phyloP scores from a whole-genome alignment of 768 basidiomycete genomes.

The Dioszegia aurantiaca region DNA sequence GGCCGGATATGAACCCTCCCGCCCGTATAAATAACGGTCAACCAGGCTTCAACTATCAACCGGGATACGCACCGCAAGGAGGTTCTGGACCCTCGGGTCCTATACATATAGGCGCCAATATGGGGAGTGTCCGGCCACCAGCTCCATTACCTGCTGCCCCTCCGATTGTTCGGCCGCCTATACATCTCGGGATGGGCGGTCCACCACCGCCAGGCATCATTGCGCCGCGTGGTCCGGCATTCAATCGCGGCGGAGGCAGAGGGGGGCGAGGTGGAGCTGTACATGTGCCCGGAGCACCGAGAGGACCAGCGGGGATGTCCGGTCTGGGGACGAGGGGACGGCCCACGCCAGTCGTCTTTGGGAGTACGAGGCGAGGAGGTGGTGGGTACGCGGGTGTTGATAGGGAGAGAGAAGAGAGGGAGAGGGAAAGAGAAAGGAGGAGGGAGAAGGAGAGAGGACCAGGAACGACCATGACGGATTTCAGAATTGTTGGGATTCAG shows the following conservation, averaged over 20 bases:
- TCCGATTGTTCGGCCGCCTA: conserved; percentile 30
- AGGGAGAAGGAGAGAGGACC: conserved; percentile 42
- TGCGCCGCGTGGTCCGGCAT: background rate
- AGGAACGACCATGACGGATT: conserved; percentile 90
- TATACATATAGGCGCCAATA: background rate
- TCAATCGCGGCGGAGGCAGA: conserved; percentile 11
- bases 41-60: conserved; percentile 16
- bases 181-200: conserved; percentile 37
- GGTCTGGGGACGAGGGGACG: conserved; percentile 13
- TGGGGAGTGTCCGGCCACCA: conserved; percentile 2
- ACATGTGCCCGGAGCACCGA: conserved; percentile 13
- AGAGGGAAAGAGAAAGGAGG: conserved; percentile 21
- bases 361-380: conserved; percentile 5
- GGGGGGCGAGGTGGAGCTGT: conserved; percentile 14
- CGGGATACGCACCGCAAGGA: conserved; percentile 25
- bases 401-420: conserved; percentile 21
- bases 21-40: conserved; percentile 25
- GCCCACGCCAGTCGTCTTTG: background rate
- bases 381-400: background rate
- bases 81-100: background rate
- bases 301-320: conserved; percentile 23
- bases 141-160: conserved; percentile 6
- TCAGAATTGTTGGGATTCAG: conserved; percentile 89
- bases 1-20: conserved; percentile 36
- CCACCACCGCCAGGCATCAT: conserved; percentile 25